Conservation (phyloP, 139 green algal species). For the Ulvella scutata region DNA sequence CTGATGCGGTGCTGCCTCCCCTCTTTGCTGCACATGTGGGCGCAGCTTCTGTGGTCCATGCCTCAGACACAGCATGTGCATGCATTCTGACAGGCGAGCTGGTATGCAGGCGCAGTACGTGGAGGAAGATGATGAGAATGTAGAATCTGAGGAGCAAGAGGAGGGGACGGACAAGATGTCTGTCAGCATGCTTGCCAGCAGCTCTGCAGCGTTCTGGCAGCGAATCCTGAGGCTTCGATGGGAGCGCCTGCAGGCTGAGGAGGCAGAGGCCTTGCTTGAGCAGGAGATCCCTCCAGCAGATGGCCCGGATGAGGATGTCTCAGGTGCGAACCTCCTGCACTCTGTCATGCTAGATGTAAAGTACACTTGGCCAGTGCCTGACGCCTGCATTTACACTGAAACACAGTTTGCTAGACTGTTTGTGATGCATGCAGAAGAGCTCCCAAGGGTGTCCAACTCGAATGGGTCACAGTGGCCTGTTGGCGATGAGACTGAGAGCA, state of each 20-base stretch:
- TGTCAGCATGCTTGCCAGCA: neutral
- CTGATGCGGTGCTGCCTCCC: neutral
- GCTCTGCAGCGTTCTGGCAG: conserved; percentile 32
- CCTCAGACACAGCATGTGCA: too few relatives aligned
- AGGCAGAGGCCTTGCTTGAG: conserved; percentile 12
- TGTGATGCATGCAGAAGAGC: neutral
- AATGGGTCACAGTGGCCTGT: neutral
- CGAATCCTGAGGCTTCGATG: conserved; percentile 33
- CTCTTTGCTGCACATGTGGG: neutral
- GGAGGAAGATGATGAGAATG: neutral
- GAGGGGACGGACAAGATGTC: neutral
- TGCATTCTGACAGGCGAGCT: neutral
- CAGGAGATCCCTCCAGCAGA: neutral
- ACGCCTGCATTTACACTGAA: neutral
- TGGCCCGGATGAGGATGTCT: neutral
- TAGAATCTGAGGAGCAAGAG: neutral
- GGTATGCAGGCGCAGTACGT: neutral
- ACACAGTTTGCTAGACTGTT: too few relatives aligned
- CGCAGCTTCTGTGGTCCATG: too few relatives aligned
- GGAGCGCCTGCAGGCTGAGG: conserved; percentile 30
- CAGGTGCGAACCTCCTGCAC: neutral
- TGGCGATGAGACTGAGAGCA: neutral
- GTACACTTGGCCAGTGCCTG: neutral
- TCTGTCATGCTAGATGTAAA: neutral
- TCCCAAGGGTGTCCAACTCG: neutral